A percentile compares a stretch with the other conserved stretches of the same genome.
Conservation (phyloP, 2,329 filamentous ascomycete species). For the Diplocarpon mali region DNA sequence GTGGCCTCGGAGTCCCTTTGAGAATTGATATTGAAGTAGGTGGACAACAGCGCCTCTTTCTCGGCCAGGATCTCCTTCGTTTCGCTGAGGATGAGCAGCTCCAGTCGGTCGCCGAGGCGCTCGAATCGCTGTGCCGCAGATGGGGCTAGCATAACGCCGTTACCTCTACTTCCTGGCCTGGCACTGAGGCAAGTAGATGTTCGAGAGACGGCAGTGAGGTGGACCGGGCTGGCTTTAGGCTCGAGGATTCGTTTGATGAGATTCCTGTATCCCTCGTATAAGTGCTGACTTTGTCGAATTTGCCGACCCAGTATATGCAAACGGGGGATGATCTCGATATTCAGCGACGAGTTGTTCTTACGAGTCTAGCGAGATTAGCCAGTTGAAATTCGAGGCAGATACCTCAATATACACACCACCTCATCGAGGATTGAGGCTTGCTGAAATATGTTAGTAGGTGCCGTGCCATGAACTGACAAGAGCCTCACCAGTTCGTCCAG, state of each 20-base stretch:
- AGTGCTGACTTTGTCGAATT: constrained; percentile 46
- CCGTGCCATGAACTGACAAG: neutral
- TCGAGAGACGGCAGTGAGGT: neutral
- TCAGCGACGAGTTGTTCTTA: constrained; percentile 30
- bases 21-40: constrained; percentile 69
- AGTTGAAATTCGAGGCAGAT: neutral
- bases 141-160: constrained; percentile 28
- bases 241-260: constrained; percentile 47
- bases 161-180: neutral
- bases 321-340: constrained; percentile 42
- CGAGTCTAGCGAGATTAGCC: constrained; percentile 20
- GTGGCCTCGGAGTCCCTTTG: constrained; percentile 65
- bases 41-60: constrained; percentile 57
- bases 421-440: constrained; percentile 22
- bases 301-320: constrained; percentile 51
- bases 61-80: constrained; percentile 55
- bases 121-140: constrained; percentile 47
- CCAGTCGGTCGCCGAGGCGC: constrained; percentile 45
- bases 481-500: constrained; percentile 38
- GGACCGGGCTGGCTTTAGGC: constrained; percentile 6
- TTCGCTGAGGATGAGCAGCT: constrained; percentile 49
- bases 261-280: constrained; percentile 49
- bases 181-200: neutral
- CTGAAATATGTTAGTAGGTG: constrained; percentile 5
- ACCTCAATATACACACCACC: constrained; percentile 13